A percentile compares a stretch with the other conserved stretches of the same genome.
Evolutionary conservation across 306 rosid species (phyloP).

Genomic region (Benincasa hispida): DNA sequence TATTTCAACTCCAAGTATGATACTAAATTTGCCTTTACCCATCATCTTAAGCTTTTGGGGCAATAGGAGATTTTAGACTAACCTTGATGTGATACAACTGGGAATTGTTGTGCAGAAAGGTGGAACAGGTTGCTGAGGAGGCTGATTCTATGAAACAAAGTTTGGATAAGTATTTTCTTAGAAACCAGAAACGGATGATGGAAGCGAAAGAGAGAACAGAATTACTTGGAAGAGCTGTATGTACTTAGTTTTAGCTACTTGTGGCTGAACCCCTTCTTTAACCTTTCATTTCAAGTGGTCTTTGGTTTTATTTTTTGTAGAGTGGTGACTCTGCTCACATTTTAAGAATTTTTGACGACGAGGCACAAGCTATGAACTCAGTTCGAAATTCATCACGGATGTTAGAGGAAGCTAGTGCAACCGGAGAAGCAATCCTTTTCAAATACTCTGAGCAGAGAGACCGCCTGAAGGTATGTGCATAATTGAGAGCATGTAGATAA

Average conservation of each 20-base stretch:
- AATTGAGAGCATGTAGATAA: neutral
- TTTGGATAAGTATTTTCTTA: slow-evolving; percentile 46
- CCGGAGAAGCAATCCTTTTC: slow-evolving; percentile 69
- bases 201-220: slow-evolving; percentile 80
- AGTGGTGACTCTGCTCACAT: slow-evolving; percentile 69
- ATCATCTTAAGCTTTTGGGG: too few species aligned
- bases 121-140: slow-evolving; percentile 75
- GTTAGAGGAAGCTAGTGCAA: slow-evolving; percentile 61
- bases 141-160: slow-evolving; percentile 63
- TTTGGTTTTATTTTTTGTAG: slow-evolving; percentile 22
- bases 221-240: slow-evolving; percentile 60
- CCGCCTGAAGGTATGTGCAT: slow-evolving; percentile 53
- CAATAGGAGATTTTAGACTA: too few species aligned
- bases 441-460: slow-evolving; percentile 75
- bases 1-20: too few species aligned
- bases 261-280: neutral
- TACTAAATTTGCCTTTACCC: too few species aligned
- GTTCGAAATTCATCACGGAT: slow-evolving; percentile 51
- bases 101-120: slow-evolving; percentile 42
- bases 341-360: slow-evolving; percentile 64
- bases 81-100: neutral
- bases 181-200: slow-evolving; percentile 39
- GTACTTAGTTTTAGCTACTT: slow-evolving; percentile 8
- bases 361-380: slow-evolving; percentile 68
- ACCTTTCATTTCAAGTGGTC: neutral